Conservation (phyloP, 1,284 basidiomycete genomes). For the Microstroma glucosiphilum region DNA sequence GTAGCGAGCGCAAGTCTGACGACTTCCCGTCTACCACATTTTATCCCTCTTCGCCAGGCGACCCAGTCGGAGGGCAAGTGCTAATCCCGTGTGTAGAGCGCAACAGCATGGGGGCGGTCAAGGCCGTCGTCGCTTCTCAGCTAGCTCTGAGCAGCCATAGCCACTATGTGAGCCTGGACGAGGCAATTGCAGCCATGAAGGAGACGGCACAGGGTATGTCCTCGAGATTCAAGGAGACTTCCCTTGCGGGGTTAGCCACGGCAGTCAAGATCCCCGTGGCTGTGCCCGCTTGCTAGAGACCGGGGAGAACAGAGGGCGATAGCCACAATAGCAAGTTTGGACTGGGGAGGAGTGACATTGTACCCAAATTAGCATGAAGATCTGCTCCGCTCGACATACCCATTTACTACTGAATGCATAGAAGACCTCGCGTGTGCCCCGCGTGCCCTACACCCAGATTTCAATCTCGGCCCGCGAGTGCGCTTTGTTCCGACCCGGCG, state of each 20-base stretch:
- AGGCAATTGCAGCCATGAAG: conserved; percentile 92
- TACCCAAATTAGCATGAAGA: no score
- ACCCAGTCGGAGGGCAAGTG: conserved; percentile 84
- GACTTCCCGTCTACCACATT: neutral
- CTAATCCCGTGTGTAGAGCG: conserved; percentile 81
- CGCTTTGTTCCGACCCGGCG: no score
- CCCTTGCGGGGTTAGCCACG: neutral
- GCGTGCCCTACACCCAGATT: no score
- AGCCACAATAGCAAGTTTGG: no score
- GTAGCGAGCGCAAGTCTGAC: neutral
- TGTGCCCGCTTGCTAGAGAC: neutral
- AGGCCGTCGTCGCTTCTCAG: conserved; percentile 65
- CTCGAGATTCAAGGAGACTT: conserved; percentile 49
- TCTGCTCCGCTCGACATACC: no score
- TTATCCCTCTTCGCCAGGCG: conserved; percentile 61
- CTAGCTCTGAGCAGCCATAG: conserved; percentile 83
- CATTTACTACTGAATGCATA: no score
- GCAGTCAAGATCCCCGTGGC: neutral
- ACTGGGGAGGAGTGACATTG: no score
- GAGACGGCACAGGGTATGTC: conserved; percentile 67
- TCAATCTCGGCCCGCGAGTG: no score
- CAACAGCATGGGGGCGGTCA: conserved; percentile 68
- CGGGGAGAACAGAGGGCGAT: no score
- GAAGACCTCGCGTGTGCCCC: no score
- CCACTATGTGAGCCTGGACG: conserved; percentile 81